Evolutionary conservation across 2,329 filamentous ascomycete species (phyloP), one percentile per base, ranked within the genome.

Genomic region (Calonectria fujianensis): DNA sequence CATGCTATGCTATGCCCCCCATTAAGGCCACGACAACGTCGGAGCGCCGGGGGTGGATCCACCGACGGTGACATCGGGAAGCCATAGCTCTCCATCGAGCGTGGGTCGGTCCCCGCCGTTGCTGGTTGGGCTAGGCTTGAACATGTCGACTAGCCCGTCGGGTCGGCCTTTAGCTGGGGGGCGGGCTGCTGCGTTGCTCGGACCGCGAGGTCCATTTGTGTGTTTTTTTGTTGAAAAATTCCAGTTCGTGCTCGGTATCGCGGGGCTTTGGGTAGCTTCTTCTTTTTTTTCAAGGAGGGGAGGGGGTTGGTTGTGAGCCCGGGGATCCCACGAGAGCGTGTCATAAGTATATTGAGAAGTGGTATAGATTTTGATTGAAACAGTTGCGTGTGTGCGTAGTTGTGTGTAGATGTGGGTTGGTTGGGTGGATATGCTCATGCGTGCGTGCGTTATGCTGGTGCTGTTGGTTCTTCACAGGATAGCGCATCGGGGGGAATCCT

Each of bases 401-500:
- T 18, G 51, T 27, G 51, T 35, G 31, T 10, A 32, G 31, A 32
- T 32, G 9, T 32, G 24, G 50, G 5, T 52, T 13, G 50, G 5
- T 51, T 29, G 9, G 41, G 41, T n/a, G 39, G 39, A 41, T 18
- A 41, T 48, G 41, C 41, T 48, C 41, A n/a, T 48, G 32, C 32
- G 54, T 24, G 31, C 7, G 27, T 54, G 51, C 9, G 14, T n/a
- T 31, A 31, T 52, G 50, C 27, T 4, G 50, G 14, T 48, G 41
- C 41, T 48, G 41, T 48, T 48, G 41, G 18, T 67, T 29, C 35
- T 69, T 86, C 80, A 89, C 52, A 89, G 81, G 67, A 89, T 88
- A 16, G 85, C 83, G 73, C 88, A 89, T 75, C 83, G 84, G 3
- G 84, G 83, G 31, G 85, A 84, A 61, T 84, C 80, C 59, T 85